phyloP scores from a whole-genome alignment of 495 filamentous ascomycete genomes.

The Xanthoparmelia taractica region DNA sequence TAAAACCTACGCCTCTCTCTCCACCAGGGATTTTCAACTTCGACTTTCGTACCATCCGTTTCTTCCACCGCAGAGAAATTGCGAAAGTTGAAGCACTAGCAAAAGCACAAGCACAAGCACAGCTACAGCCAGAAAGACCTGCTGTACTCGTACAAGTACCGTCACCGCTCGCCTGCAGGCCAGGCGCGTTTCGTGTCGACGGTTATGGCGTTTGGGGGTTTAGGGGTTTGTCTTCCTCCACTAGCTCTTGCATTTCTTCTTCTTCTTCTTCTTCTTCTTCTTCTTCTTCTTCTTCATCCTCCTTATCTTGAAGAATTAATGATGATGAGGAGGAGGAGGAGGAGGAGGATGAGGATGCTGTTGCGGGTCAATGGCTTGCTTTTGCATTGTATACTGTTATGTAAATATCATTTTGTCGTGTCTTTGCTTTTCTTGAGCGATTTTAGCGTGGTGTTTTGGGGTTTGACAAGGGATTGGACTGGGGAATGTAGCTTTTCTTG shows the following conservation, averaged over 20 bases:
- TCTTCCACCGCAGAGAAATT: background rate
- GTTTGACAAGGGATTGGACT: background rate
- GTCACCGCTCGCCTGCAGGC: background rate
- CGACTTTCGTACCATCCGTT: background rate
- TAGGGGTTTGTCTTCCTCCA: no score
- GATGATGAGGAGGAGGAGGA: background rate
- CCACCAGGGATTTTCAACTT: background rate
- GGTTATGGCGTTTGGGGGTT: background rate
- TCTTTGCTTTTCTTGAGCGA: background rate
- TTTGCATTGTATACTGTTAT: background rate
- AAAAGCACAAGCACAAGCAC: no score
- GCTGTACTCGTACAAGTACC: background rate
- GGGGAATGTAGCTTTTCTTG: background rate
- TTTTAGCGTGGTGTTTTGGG: background rate
- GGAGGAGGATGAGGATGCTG: background rate
- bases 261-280: no score
- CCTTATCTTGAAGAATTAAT: background rate
- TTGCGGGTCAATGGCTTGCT: background rate
- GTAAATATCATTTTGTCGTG: background rate
- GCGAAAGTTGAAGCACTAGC: background rate
- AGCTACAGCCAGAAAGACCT: no score
- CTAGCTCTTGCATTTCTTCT: no score
- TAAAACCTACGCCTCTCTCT: background rate
- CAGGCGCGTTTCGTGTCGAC: background rate
- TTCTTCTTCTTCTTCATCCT: no score